Evolutionary conservation across 1,284 basidiomycete species (phyloP).

Genomic region (Vanrija pseudolonga): DNA sequence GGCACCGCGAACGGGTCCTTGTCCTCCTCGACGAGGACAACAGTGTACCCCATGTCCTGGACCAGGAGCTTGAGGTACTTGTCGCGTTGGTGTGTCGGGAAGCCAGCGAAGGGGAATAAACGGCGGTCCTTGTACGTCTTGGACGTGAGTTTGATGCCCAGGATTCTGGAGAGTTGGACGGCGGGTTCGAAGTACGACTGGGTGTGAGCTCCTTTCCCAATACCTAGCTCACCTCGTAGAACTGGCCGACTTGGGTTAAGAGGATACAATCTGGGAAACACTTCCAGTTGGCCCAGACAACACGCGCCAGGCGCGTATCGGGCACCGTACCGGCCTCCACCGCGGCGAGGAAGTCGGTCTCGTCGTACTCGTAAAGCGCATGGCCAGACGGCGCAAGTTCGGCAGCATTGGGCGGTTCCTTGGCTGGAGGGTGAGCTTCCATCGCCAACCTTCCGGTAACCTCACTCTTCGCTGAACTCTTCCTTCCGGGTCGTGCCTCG

Average conservation of each 20-base stretch:
- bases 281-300: conserved; percentile 66
- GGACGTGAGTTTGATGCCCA: conserved; percentile 52
- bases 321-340: conserved; percentile 28
- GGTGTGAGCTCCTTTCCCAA: not conserved
- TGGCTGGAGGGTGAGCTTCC: no score
- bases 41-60: conserved; percentile 72
- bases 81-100: conserved; percentile 78
- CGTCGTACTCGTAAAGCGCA: not conserved
- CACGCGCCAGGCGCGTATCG: conserved; percentile 57
- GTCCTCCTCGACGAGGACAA: conserved; percentile 90
- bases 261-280: conserved; percentile 83
- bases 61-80: conserved; percentile 82
- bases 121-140: conserved; percentile 45
- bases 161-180: conserved; percentile 64
- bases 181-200: conserved; percentile 95
- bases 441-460: no score
- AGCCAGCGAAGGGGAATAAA: conserved; percentile 74
- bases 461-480: no score
- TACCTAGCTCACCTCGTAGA: conserved; percentile 71
- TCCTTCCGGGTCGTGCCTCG: no score
- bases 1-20: conserved; percentile 25
- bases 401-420: no score
- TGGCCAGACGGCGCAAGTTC: no score
- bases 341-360: conserved; percentile 18
- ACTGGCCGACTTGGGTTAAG: conserved; percentile 85